These are phyloP conservation scores for Arachis hypogaea DNA, from an alignment of 306 rosid genomes.

Conservation along the genomic window DNA sequence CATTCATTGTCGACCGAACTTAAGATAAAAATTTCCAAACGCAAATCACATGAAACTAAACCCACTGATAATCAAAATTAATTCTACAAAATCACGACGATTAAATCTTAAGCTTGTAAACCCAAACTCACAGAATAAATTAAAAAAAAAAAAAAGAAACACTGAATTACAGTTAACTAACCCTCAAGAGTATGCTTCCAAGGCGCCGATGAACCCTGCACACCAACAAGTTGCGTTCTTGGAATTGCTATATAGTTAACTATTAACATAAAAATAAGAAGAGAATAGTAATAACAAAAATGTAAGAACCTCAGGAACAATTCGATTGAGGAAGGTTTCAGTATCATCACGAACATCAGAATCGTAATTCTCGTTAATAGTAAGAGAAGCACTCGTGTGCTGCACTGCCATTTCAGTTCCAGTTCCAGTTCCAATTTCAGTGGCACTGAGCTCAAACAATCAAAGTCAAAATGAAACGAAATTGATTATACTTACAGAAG, in stretches of 20 bases:
- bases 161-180: constrained; percentile 26
- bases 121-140: background rate
- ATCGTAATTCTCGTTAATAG: constrained; percentile 93
- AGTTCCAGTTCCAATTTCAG: constrained; percentile 18
- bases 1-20: too few species aligned
- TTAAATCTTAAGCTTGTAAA: too few species aligned
- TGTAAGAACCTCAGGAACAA: constrained; percentile 83
- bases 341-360: constrained; percentile 88
- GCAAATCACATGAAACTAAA: too few species aligned
- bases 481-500: constrained; percentile 60
- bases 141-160: background rate
- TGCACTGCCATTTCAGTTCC: constrained; percentile 61
- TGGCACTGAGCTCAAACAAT: background rate
- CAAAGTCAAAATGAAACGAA: background rate
- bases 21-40: too few species aligned
- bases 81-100: too few species aligned
- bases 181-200: constrained; percentile 97
- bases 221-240: background rate
- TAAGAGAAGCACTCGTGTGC: constrained; percentile 97
- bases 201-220: constrained; percentile 84
- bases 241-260: too few species aligned
- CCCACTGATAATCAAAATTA: too few species aligned
- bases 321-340: constrained; percentile 73
- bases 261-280: too few species aligned
- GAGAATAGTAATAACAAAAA: background rate